phyloP scores from a whole-genome alignment of 495 filamentous ascomycete genomes.

The Talaromyces wortmannii region DNA sequence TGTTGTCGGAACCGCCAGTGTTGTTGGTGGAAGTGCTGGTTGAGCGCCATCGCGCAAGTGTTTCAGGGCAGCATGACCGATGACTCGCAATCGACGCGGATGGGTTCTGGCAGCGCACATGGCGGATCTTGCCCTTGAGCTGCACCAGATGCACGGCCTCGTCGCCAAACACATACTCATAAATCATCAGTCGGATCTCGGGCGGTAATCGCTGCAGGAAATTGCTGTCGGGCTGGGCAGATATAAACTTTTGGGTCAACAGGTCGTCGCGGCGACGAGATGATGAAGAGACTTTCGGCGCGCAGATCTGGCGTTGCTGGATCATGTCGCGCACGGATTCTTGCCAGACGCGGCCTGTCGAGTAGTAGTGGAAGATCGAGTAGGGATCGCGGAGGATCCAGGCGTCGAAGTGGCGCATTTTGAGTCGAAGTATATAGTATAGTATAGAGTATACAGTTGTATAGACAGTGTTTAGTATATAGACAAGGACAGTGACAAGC shows the following conservation, averaged over 20 bases:
- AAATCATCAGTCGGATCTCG: constrained; percentile 52
- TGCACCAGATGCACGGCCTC: constrained; percentile 34
- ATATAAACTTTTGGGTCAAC: constrained; percentile 8
- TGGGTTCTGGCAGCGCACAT: constrained; percentile 24
- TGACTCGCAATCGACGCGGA: constrained; percentile 20
- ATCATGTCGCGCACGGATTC: constrained; percentile 34
- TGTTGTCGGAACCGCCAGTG: too few relatives aligned
- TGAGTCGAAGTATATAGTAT: too few relatives aligned
- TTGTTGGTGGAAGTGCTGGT: too few relatives aligned
- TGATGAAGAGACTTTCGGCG: constrained; percentile 11
- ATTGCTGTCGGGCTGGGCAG: constrained; percentile 13
- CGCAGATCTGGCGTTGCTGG: constrained; percentile 32
- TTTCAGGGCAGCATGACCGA: constrained; percentile 31
- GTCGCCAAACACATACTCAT: constrained; percentile 42
- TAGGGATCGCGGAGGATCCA: constrained; percentile 41
- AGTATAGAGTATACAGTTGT: too few relatives aligned
- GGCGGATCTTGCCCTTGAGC: constrained; percentile 32
- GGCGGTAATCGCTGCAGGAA: constrained; percentile 33
- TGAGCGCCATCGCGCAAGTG: constrained; percentile 29
- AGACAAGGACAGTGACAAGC: too few relatives aligned
- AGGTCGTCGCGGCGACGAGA: constrained; percentile 8
- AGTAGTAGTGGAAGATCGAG: constrained; percentile 39
- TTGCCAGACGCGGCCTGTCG: constrained; percentile 32
- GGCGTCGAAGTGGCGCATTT: constrained; percentile 40
- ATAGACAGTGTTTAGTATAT: too few relatives aligned